Percentiles rank a stretch among this genome's conserved stretches.
phyloP scores from a whole-genome alignment of 176 grass and related monocot genomes.

The Juncus inflexus region DNA sequence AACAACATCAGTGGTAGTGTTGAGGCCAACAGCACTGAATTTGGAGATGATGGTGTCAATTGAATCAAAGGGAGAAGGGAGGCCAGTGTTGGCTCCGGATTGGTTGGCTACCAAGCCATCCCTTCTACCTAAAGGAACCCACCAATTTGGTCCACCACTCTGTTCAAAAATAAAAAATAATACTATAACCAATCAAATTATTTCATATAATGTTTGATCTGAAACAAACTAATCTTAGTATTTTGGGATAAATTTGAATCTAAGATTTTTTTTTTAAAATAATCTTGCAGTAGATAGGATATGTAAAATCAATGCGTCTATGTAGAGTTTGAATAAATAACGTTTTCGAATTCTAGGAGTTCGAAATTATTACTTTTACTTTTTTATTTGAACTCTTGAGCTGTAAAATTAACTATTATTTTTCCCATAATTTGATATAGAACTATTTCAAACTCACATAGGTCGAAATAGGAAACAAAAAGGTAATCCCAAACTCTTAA shows the following conservation, averaged over 20 bases:
- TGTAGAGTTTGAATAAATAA: too few species aligned
- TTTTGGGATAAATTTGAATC: neutral
- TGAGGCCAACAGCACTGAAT: conserved; percentile 52
- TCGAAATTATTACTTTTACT: too few species aligned
- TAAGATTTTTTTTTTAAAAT: neutral
- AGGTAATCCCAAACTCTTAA: too few species aligned
- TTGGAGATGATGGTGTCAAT: conserved; percentile 30
- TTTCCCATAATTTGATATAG: too few species aligned
- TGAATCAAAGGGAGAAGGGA: conserved; percentile 39
- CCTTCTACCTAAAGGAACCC: conserved; percentile 50
- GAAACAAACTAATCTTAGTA: neutral
- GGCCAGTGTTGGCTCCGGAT: conserved; percentile 51
- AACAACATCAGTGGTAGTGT: conserved; percentile 53
- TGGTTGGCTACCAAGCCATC: conserved; percentile 65
- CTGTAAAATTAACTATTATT: too few species aligned
- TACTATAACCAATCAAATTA: neutral
- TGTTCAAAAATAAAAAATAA: neutral
- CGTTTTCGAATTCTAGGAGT: too few species aligned
- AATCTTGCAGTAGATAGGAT: neutral
- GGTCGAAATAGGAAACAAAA: too few species aligned
- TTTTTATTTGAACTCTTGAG: too few species aligned
- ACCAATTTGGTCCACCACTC: conserved; percentile 53
- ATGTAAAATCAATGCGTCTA: too few species aligned
- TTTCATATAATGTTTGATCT: neutral
- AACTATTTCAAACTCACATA: too few species aligned